phyloP scores from a whole-genome alignment of 495 filamentous ascomycete genomes.

The Corynascus novoguineensis region DNA sequence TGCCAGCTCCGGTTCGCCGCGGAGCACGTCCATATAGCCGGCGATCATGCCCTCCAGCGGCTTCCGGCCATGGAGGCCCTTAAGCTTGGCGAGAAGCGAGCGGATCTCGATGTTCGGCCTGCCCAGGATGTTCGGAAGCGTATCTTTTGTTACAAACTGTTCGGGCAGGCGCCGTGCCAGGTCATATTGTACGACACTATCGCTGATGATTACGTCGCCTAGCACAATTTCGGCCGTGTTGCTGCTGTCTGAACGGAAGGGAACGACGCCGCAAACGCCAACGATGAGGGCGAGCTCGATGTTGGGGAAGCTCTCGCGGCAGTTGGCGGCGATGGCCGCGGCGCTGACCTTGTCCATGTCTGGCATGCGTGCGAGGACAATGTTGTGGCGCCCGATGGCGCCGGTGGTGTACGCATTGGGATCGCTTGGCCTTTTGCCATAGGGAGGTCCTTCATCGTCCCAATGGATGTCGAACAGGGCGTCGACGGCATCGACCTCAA shows the following conservation, averaged over 20 bases:
- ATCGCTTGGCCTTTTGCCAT: no score
- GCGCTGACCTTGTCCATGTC: conserved; percentile 32
- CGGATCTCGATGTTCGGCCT: no score
- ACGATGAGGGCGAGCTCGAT: conserved; percentile 25
- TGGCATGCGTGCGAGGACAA: no score
- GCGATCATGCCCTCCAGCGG: conserved; percentile 10
- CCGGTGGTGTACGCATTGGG: conserved; percentile 35
- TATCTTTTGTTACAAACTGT: no score
- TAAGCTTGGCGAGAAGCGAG: no score
- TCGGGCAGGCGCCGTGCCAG: no score
- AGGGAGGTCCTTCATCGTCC: no score
- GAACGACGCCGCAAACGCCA: conserved; percentile 31
- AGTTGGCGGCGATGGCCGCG: conserved; percentile 24
- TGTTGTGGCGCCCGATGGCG: no score
- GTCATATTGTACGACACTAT: conserved; percentile 31
- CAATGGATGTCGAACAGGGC: no score
- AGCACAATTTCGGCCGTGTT: conserved; percentile 30
- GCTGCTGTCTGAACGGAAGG: neutral
- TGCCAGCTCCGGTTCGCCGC: no score
- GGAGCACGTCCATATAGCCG: conserved; percentile 17
- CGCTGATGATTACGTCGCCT: conserved; percentile 44
- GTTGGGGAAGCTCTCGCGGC: conserved; percentile 29
- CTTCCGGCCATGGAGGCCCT: conserved; percentile 11
- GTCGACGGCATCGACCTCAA: no score
- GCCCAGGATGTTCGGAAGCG: no score